Conservation (phyloP, 1,139 yeast species). For the Candida neerlandica region DNA sequence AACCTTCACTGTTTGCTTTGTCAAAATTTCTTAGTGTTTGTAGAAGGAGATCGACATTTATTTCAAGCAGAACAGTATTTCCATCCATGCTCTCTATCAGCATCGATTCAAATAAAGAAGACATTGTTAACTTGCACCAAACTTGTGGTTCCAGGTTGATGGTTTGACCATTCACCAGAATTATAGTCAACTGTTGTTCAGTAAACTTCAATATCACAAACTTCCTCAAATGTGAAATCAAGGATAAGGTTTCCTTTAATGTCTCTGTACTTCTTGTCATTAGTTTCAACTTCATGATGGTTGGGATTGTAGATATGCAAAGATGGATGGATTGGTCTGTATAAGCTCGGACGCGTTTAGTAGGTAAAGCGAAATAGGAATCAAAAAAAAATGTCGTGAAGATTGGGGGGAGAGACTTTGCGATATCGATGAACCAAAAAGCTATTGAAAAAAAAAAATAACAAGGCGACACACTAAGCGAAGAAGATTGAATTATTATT, state of each 20-base stretch:
- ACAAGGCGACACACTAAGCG: not conserved
- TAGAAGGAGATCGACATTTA: constrained; percentile 55
- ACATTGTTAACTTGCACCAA: constrained; percentile 56
- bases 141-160: constrained; percentile 57
- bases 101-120: constrained; percentile 49
- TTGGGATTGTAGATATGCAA: not conserved
- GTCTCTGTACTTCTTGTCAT: constrained; percentile 32
- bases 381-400: not conserved
- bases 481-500: not conserved
- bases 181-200: constrained; percentile 45
- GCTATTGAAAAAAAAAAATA: not conserved
- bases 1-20: constrained; percentile 50
- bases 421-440: not conserved
- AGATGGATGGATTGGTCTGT: not conserved
- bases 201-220: constrained; percentile 49
- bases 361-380: not conserved
- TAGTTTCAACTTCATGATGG: constrained; percentile 37
- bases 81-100: constrained; percentile 50
- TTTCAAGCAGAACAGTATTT: constrained; percentile 53
- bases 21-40: constrained; percentile 60
- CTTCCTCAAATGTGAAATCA: constrained; percentile 34
- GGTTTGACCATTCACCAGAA: constrained; percentile 46
- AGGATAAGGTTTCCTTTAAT: constrained; percentile 32
- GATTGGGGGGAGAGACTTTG: not conserved
- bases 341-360: not conserved